Evolutionary conservation across 768 basidiomycete species (phyloP), one percentile per base, ranked within the genome.

Genomic region (Pisolithus tinctorius): DNA sequence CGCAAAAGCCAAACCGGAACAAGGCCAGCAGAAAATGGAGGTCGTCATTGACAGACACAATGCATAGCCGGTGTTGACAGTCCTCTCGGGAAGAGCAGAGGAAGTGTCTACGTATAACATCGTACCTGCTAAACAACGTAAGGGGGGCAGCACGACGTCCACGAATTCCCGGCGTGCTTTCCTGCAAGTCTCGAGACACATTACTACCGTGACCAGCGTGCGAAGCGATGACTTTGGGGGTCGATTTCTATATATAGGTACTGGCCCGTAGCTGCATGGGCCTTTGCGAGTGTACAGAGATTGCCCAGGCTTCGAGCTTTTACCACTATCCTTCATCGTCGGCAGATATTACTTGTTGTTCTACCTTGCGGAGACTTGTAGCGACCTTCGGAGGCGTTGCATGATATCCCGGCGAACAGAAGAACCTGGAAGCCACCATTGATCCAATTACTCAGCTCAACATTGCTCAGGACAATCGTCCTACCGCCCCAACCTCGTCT

Each of bases 361-460:
- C 55, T 17, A 42, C 39, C 36, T 26, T 14, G 50, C 55, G 56
- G 67, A 63, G 56, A 38, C 52, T 50, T 27, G 38, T 51, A 31
- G 61, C 58, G 50, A 67, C 67, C 47, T 45, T 53, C 48, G 45
- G 49, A 55, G 46, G 43, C 44, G 63, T 57, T 60, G 56, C 57
- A 67, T 67, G 65, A 55, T 55, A 55, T 58, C 49, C 56, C 57
- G 49, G 36, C 47, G 52, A 45, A 54, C 54, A 29, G 40, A 60
- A 52, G 58, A 51, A 36, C 57, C 55, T 48, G 52, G 55, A 64
- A 65, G 71, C 62, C 73, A 75, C 76, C 74, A 87, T 87, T 85
- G 82, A 84, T 83, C 74, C 83, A 72, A 67, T 74, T 72, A 78
- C 77, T 63, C 70, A 74, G 65, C 70, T 76, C 69, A 71, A 69